Base-by-base conservation (phyloP, 371 early-diverging fungal genomes). In the Rhizopus arrhizus region DNA sequence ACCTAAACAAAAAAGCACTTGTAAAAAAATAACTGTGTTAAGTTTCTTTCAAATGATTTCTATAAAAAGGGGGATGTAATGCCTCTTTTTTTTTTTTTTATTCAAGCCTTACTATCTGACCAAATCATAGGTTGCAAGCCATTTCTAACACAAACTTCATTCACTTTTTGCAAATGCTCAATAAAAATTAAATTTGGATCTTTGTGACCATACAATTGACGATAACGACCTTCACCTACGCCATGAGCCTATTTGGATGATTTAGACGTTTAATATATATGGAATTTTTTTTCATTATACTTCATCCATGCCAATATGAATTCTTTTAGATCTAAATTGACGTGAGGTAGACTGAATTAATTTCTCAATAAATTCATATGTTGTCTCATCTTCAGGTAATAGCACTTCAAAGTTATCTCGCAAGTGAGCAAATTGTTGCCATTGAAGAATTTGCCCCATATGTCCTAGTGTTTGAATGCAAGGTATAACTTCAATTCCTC, bases 401-500 rank as follows among this genome's bases (percentile, higher is more conserved):
- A 94, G 61, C 0, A 93, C 93, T 62, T 94, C 95, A 43, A 73
- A 75, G 2, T 92, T 93, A 65, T 93, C 95, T 56, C 91, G 82
- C 9, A 93, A 70, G 51, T 85, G 63, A 8, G 87, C 81, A 68
- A 85, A 94, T 36, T 83, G 81, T 5, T 94, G 94, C 93, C 94
- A 94, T 73, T 94, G 94, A 35, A 95, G 73, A 5, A 94, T 83
- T 64, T 95, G 94, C 0, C 94, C 95, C 61, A 95, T 63, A 67
- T 95, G 95, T 2, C 95, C 95, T 53, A 95, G 72, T 8, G 93
- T 93, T 72, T 95, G 95, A 46, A 95, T 95, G 68, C 94, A 93
- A 5, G 95, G 89, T 16, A 95, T 86, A 2, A 93, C 89, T 65
- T 93, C 94, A 45, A 93, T 89, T n/a, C 92, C 94, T 28, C 84